phyloP scores from a whole-genome alignment of 176 grass and related monocot genomes.

The Avena eriantha region DNA sequence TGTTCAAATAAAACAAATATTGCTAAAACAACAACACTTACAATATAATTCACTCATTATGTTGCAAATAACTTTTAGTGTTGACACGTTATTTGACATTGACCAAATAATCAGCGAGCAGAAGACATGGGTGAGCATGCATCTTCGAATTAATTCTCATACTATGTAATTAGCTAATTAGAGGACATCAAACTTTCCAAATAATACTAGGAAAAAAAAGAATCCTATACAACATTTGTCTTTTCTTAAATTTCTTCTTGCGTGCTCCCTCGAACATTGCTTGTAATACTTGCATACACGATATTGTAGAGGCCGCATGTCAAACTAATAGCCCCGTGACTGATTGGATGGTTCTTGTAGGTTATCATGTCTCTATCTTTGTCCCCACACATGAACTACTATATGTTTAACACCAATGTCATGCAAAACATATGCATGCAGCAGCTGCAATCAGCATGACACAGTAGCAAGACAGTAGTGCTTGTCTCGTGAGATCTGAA shows the following conservation, averaged over 20 bases:
- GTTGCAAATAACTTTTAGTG: too few relatives aligned
- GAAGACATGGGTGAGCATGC: neutral
- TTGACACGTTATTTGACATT: too few relatives aligned
- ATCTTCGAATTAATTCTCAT: neutral
- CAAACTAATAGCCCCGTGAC: neutral
- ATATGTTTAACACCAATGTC: neutral
- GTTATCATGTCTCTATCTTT: slow-evolving; percentile 32
- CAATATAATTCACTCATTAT: too few relatives aligned
- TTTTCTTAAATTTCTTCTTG: neutral
- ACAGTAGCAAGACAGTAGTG: slow-evolving; percentile 32
- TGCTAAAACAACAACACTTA: too few relatives aligned
- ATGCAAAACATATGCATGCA: slow-evolving; percentile 43
- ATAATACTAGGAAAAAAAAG: neutral
- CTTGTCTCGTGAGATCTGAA: neutral
- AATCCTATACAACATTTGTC: neutral
- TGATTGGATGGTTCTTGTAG: neutral
- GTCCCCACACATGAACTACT: slow-evolving; percentile 21
- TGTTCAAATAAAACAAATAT: too few relatives aligned
- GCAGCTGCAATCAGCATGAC: neutral
- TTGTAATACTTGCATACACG: neutral
- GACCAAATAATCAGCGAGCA: too few relatives aligned
- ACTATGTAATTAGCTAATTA: neutral
- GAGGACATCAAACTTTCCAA: neutral
- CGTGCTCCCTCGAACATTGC: neutral
- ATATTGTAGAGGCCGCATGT: neutral